These are phyloP conservation scores for Fusarium cyanostomum DNA, from an alignment of 2,329 filamentous ascomycete genomes.

Conservation along the genomic window DNA sequence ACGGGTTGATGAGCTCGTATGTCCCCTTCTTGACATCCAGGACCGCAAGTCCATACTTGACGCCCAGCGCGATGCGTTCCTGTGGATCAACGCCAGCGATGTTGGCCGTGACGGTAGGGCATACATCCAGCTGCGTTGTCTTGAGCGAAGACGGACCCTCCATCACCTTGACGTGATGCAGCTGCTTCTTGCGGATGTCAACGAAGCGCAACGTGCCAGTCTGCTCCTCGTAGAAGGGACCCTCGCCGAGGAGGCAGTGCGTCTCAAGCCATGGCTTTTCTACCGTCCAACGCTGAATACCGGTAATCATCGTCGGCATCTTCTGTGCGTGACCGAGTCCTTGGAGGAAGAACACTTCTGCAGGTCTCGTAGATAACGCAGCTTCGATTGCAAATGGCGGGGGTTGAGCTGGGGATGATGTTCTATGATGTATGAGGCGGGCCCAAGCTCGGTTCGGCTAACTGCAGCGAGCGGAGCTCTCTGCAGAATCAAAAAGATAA, in stretches of 20 bases:
- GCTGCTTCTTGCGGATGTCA: slow-evolving; percentile 80
- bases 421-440: slow-evolving; percentile 15
- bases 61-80: slow-evolving; percentile 77
- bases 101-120: slow-evolving; percentile 77
- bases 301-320: slow-evolving; percentile 44
- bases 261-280: slow-evolving; percentile 65
- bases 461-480: slow-evolving; percentile 4
- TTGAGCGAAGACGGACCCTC: slow-evolving; percentile 70
- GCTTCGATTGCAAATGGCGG: slow-evolving; percentile 11
- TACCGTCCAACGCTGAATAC: slow-evolving; percentile 61
- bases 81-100: slow-evolving; percentile 71
- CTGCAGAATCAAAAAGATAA: neutral
- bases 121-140: slow-evolving; percentile 65
- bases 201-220: slow-evolving; percentile 77
- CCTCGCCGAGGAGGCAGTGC: slow-evolving; percentile 76
- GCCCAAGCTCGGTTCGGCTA: neutral
- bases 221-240: slow-evolving; percentile 74
- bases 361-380: neutral
- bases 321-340: neutral
- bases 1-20: slow-evolving; percentile 64
- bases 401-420: slow-evolving; percentile 25
- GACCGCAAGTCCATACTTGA: slow-evolving; percentile 84
- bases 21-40: slow-evolving; percentile 70
- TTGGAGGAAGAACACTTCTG: too few species aligned
- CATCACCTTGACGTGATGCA: slow-evolving; percentile 75